Conservation (phyloP, 2,329 filamentous ascomycete genomes). For the Penicillium sp. region DNA sequence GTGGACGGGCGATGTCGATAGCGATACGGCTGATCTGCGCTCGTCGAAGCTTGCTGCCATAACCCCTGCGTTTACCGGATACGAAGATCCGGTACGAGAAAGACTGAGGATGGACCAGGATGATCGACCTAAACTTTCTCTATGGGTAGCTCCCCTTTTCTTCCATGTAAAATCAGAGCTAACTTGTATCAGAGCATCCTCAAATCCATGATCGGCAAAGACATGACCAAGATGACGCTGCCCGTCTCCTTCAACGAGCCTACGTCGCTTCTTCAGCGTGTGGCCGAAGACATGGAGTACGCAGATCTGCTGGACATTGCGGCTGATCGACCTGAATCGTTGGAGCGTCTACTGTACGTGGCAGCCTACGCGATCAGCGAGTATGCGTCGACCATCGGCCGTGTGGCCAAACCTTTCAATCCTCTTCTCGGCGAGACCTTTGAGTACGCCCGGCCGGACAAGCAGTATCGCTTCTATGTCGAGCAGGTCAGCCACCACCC, state of each 20-base stretch:
- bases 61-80: slow-evolving; percentile 75
- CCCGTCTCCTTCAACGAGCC: slow-evolving; percentile 99
- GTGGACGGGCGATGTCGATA: slow-evolving; percentile 44
- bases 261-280: slow-evolving; percentile 89
- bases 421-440: slow-evolving; percentile 94
- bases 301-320: slow-evolving; percentile 86
- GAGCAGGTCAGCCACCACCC: slow-evolving; percentile 98
- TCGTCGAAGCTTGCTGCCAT: slow-evolving; percentile 60
- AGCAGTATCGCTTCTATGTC: slow-evolving; percentile 96
- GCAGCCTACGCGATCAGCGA: slow-evolving; percentile 94
- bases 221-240: slow-evolving; percentile 99
- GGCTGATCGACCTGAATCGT: slow-evolving; percentile 77
- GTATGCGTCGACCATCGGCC: slow-evolving; percentile 93
- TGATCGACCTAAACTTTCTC: slow-evolving; percentile 85
- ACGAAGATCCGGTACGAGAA: slow-evolving; percentile 80
- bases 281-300: slow-evolving; percentile 98
- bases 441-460: slow-evolving; percentile 92
- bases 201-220: slow-evolving; percentile 99
- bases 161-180: background rate
- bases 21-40: slow-evolving; percentile 39
- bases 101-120: slow-evolving; percentile 86
- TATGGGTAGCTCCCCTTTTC: slow-evolving; percentile 68
- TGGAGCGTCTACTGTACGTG: slow-evolving; percentile 90
- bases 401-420: slow-evolving; percentile 97
- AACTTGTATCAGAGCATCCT: slow-evolving; percentile 67